Base-by-base conservation (phyloP, 352 stramenopile genomes). In the Elongisporangium undulatum region DNA sequence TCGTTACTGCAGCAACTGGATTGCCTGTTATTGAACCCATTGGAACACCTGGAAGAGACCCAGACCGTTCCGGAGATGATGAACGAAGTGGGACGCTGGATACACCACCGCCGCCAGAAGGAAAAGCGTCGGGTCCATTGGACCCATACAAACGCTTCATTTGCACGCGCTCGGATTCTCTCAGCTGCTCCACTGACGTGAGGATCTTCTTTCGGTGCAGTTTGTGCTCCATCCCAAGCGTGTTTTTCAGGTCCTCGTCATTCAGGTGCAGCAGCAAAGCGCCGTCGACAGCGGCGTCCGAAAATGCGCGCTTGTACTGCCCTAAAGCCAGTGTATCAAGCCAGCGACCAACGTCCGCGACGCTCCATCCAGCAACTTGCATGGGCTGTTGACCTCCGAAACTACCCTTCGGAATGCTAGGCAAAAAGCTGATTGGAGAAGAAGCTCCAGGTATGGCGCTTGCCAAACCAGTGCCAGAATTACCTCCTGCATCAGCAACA, bases 191-290 rank as follows among this genome's bases (percentile, higher is more conserved):
- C 20, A 97, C 79, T 1, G 82, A 85, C 22, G 87, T 95, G n/a
- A 99, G 67, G 41, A 98, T 93, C 67, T 98, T 99, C 72, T 99
- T 99, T 12, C 96, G 88, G 68, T 99, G 96, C 19, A 99, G 75
- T 10, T 81, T 80, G 64, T 98, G 94, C 67, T 98, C 92, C 63
- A 99, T 94, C 7, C 93, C 92, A 7, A 99, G 74, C 15, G 91
- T 98, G 68, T 97, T 97, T 53, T 90, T 89, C 15, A 99, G 77
- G 62, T 99, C 96, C 49, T 98, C 77, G 51, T 92, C 80, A 23
- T 85, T 87, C 26, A 98, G 72, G 53, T 98, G 87, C 58, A 96
- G 71, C 45, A 98, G 61, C 38, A 98, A 77, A 38, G 89, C 82
- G 16, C 92, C 92, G 53, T 98, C 94, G 4, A 98, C 85, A 3